phyloP scores from a whole-genome alignment of 1,139 yeast genomes.

The Candida sp. region DNA sequence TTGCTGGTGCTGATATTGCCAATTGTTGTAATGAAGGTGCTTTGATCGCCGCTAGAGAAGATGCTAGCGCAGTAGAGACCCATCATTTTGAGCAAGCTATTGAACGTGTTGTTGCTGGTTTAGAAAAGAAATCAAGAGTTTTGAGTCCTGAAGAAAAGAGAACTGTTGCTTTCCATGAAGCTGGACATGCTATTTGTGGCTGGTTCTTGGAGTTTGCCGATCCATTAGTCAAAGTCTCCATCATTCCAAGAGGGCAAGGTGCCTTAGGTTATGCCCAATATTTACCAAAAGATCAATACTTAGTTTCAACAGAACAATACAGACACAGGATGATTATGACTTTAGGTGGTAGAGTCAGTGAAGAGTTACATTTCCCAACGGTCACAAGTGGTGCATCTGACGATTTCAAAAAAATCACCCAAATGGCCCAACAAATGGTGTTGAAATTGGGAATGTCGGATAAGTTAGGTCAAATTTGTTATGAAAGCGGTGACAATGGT shows the following conservation, averaged over 20 bases:
- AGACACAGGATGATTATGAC: slow-evolving; percentile 79
- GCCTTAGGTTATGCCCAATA: slow-evolving; percentile 84
- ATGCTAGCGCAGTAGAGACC: slow-evolving; percentile 51
- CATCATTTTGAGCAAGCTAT: slow-evolving; percentile 77
- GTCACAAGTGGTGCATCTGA: slow-evolving; percentile 83
- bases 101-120: slow-evolving; percentile 79
- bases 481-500: slow-evolving; percentile 43
- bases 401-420: slow-evolving; percentile 76
- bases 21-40: slow-evolving; percentile 85
- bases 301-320: slow-evolving; percentile 63
- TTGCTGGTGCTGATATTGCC: slow-evolving; percentile 85
- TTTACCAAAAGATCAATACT: slow-evolving; percentile 72
- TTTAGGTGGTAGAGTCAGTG: slow-evolving; percentile 77
- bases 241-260: slow-evolving; percentile 82
- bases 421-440: slow-evolving; percentile 77
- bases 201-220: slow-evolving; percentile 74
- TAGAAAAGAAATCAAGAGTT: slow-evolving; percentile 68
- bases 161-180: slow-evolving; percentile 79
- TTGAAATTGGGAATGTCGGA: slow-evolving; percentile 74
- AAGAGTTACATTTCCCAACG: slow-evolving; percentile 71
- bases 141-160: slow-evolving; percentile 70
- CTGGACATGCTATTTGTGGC: slow-evolving; percentile 82
- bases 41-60: slow-evolving; percentile 71
- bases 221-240: slow-evolving; percentile 76
- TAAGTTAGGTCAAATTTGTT: slow-evolving; percentile 60